Conservation (phyloP, 1,284 basidiomycete genomes). For the Cryptococcus maquisensis region DNA sequence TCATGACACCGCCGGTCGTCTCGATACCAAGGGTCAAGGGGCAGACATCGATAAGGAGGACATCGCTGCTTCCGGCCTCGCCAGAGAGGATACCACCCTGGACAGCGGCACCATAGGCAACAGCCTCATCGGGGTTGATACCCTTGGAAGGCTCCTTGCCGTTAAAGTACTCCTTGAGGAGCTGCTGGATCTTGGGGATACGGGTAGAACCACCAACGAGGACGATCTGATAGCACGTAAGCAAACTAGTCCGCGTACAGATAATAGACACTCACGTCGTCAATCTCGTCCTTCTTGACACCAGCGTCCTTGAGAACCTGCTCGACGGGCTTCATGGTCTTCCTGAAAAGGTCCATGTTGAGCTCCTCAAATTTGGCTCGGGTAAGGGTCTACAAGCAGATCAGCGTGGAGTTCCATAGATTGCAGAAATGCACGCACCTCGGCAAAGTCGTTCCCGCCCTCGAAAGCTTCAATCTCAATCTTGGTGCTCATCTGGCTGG, state of each 20-base stretch:
- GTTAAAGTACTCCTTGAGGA: slow-evolving; percentile 98
- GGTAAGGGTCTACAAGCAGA: slow-evolving; percentile 59
- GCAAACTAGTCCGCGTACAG: background rate
- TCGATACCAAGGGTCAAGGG: slow-evolving; percentile 94
- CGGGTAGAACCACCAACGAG: slow-evolving; percentile 97
- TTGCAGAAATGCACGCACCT: slow-evolving; percentile 52
- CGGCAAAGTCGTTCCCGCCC: slow-evolving; percentile 91
- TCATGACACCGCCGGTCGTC: slow-evolving; percentile 97
- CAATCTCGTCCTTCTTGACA: slow-evolving; percentile 94
- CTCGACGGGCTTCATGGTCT: slow-evolving; percentile 99
- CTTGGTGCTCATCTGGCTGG: slow-evolving; percentile 65
- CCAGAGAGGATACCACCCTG: slow-evolving; percentile 95
- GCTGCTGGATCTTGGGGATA: slow-evolving; percentile 97
- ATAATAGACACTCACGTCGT: slow-evolving; percentile 61
- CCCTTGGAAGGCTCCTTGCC: slow-evolving; percentile 93
- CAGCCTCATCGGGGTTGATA: slow-evolving; percentile 96
- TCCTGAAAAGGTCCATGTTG: slow-evolving; percentile 97
- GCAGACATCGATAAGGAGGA: slow-evolving; percentile 94
- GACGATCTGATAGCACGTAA: slow-evolving; percentile 37
- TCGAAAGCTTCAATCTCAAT: slow-evolving; percentile 83
- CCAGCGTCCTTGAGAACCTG: slow-evolving; percentile 97
- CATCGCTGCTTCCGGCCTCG: slow-evolving; percentile 63
- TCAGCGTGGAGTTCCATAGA: slow-evolving; percentile 1
- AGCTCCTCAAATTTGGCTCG: slow-evolving; percentile 98
- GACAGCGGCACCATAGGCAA: slow-evolving; percentile 94